Base-by-base conservation (phyloP, 768 basidiomycete species). In the Holtermanniella nyarrowii region DNA sequence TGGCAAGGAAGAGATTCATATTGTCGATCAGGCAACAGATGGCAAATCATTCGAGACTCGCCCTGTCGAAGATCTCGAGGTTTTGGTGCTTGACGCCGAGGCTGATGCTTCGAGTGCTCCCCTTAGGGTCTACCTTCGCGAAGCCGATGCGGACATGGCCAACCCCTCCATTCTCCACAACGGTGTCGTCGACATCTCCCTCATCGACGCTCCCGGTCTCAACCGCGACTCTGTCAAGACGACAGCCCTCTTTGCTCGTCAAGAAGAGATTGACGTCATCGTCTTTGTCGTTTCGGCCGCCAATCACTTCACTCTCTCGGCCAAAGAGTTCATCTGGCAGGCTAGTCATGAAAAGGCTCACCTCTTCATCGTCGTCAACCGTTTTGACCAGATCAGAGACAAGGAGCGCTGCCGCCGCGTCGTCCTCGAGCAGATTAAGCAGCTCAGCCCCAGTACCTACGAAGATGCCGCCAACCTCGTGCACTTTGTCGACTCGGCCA, bases 251-350 rank as follows among this genome's bases (percentile, higher is more conserved):
- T 97, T 99, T 61, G 81, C 91, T 26, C 86, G 89, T 16, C 95
- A 97, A 71, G 86, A 91, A 66, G 91, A 96, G 73, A 97, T 99
- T 42, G 95, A 99, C 69, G 93, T 99, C 21, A 81, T 99, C 52
- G 93, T 99, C 51, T 99, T 96, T 70, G 90, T 96, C 60, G 90
- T 95, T 46, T 89, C 87, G 0, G 89, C 95, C 3, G 91, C 95
- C 75, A 97, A 99, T 72, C 93, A 97, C 76, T 93, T 99, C 71
- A 99, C 95, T 0, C 78, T 91, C 18, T 93, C 89, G 3, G 85
- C 89, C 13, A 87, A 85, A 68, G 90, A 96, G 70, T 96, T 99
- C 77, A 78, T 99, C 44, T 79, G 76, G 76, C 88, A 82, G 61
- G 90, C 93, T 1, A 86, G 85, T 74, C 85, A 88, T 62, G 95